phyloP scores from a whole-genome alignment of 495 filamentous ascomycete species.

The Daldinia vernicosa region DNA sequence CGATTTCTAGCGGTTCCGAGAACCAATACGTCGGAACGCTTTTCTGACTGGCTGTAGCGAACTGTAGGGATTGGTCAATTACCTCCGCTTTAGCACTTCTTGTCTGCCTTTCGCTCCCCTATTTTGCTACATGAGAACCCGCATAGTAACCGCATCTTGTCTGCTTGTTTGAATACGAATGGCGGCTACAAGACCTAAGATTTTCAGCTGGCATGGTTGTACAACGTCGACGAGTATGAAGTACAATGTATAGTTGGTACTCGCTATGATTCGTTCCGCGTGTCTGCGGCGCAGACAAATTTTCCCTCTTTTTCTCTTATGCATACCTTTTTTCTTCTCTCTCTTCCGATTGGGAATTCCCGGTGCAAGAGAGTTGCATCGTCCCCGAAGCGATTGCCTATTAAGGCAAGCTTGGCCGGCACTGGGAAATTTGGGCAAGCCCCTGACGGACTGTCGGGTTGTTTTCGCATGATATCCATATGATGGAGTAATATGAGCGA shows the following conservation, averaged over 20 bases:
- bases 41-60: constrained; percentile 28
- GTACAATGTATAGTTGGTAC: constrained; percentile 12
- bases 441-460: constrained; percentile 30
- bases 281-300: constrained; percentile 12
- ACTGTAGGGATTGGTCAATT: constrained; percentile 11
- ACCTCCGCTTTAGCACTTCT: constrained; percentile 8
- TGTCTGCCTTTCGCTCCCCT: background rate
- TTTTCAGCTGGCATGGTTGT: constrained; percentile 32
- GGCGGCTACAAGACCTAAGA: constrained; percentile 13
- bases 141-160: constrained; percentile 14
- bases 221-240: constrained; percentile 7
- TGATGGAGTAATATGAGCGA: constrained; percentile 40
- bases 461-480: constrained; percentile 41
- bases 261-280: constrained; percentile 9
- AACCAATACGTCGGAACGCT: constrained; percentile 25
- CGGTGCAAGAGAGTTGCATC: constrained; percentile 19
- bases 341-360: constrained; percentile 24
- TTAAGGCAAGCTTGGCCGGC: constrained; percentile 31
- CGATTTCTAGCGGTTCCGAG: constrained; percentile 7
- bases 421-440: constrained; percentile 32
- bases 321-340: constrained; percentile 3
- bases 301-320: constrained; percentile 4
- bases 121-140: constrained; percentile 9
- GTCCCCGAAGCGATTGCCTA: constrained; percentile 21
- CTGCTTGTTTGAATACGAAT: constrained; percentile 27